Conservation (phyloP, 2,329 filamentous ascomycete species). For the Spiromastix sp. region DNA sequence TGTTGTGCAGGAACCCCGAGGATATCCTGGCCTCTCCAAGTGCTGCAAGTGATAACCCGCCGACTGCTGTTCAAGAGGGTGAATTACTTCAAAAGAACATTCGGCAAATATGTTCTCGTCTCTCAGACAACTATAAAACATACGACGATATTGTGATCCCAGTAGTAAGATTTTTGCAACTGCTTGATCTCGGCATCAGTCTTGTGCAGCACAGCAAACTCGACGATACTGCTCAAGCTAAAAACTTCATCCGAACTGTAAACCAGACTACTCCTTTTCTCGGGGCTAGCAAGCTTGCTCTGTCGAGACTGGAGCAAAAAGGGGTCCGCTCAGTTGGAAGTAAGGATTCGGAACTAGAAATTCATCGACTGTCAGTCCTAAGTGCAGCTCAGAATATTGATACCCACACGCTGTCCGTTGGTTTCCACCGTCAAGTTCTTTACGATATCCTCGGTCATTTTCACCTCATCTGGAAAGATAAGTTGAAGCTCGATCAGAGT, state of each 20-base stretch:
- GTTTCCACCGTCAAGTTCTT: constrained; percentile 42
- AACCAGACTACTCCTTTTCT: constrained; percentile 31
- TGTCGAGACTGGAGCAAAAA: neutral
- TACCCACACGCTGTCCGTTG: constrained; percentile 27
- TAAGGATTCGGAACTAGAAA: constrained; percentile 20
- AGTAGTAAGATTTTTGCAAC: constrained; percentile 66
- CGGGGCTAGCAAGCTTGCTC: constrained; percentile 14
- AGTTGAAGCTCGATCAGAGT: constrained; percentile 65
- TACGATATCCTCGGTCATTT: constrained; percentile 60
- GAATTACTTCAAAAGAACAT: constrained; percentile 46
- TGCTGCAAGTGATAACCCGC: constrained; percentile 9
- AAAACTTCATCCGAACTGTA: constrained; percentile 19
- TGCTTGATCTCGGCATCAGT: constrained; percentile 64
- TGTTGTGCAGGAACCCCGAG: constrained; percentile 37
- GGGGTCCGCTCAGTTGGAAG: neutral
- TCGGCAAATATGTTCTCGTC: constrained; percentile 57
- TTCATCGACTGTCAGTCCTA: constrained; percentile 29
- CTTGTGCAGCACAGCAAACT: constrained; percentile 37
- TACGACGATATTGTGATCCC: constrained; percentile 81
- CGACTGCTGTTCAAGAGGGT: constrained; percentile 2
- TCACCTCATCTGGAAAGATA: constrained; percentile 70
- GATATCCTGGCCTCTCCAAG: constrained; percentile 15
- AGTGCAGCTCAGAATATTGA: constrained; percentile 24
- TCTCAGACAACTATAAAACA: constrained; percentile 59
- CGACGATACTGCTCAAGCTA: constrained; percentile 10